Evolutionary conservation across 441 rosid genomes (phyloP).

Genomic region (Hura crepitans): DNA sequence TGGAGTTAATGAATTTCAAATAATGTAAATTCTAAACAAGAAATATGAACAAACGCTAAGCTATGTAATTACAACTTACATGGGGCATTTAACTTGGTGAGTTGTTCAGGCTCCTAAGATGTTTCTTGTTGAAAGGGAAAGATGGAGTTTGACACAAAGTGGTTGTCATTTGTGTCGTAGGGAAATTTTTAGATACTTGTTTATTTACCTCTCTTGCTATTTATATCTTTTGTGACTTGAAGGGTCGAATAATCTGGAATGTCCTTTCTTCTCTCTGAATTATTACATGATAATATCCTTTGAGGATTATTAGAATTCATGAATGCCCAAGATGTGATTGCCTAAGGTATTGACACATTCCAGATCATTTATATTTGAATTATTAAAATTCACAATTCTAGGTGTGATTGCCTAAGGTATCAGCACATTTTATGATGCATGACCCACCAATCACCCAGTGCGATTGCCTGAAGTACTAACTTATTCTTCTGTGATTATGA

Average conservation of each 20-base stretch:
- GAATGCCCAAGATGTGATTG: too few relatives aligned
- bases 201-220: constrained; percentile 3
- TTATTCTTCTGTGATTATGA: neutral
- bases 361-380: too few relatives aligned
- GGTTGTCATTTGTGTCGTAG: neutral
- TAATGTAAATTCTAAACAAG: neutral
- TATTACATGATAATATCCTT: neutral
- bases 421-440: neutral
- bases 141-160: neutral
- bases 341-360: too few relatives aligned
- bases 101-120: neutral
- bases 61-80: neutral
- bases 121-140: neutral
- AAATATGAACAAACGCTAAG: neutral
- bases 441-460: neutral
- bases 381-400: too few relatives aligned
- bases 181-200: neutral
- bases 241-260: neutral
- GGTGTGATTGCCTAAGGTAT: too few relatives aligned
- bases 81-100: neutral
- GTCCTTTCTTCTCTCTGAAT: neutral
- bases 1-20: constrained; percentile 2
- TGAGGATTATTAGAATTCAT: too few relatives aligned
- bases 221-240: neutral
- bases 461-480: neutral